Base-by-base conservation (phyloP, 1,284 basidiomycete genomes). In the Lentinula novae-zelandiae region DNA sequence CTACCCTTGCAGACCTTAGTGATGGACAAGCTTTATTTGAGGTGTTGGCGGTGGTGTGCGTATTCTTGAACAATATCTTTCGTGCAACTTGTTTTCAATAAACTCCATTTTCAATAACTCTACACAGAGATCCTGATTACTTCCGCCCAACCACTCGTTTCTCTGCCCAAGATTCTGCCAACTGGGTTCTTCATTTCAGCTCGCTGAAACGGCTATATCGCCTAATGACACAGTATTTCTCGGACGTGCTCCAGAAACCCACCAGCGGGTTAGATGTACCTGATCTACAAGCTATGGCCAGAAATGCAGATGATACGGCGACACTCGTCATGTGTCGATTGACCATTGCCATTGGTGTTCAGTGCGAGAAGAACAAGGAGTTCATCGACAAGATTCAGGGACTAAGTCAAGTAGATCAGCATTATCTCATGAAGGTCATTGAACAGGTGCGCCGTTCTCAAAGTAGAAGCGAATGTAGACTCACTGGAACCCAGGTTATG, bases 271-370 rank as follows among this genome's bases (percentile, higher is more conserved):
- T 94, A 50, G 88, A 90, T 64, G 89, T 92, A 1, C 92, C 92
- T 3, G 87, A 93, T 75, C 75, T 94, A 42, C 91, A 93, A 72
- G 83, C 86, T 7, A 83, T 95, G 65, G 92, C 93, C 17, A 90
- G 92, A 72, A 87, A 90, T 68, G 74, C 83, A 64, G 82, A 86
- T 67, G 67, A 85, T 5, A 66, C 72, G n/a, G 88, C 92, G 42
- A 86, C 88, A 0, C 80, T 92, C 58, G 79, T 85, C 22, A 81
- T 96, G 73, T 93, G 92, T 68, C 83, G 92, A 62, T 80, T 98
- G 42, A 92, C 93, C 1, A 92, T 98, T 53, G 93, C 92, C 4
- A 94, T 98, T 66, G 92, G 95, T 0, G 95, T 97, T 1, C 92
- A 97, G 70, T 93, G 92, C 71, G 89, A 92, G 71, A 83, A 84